Evolutionary conservation across 2,329 filamentous ascomycete species (phyloP), one percentile per base, ranked within the genome.

Genomic region (Fusarium nodosum): DNA sequence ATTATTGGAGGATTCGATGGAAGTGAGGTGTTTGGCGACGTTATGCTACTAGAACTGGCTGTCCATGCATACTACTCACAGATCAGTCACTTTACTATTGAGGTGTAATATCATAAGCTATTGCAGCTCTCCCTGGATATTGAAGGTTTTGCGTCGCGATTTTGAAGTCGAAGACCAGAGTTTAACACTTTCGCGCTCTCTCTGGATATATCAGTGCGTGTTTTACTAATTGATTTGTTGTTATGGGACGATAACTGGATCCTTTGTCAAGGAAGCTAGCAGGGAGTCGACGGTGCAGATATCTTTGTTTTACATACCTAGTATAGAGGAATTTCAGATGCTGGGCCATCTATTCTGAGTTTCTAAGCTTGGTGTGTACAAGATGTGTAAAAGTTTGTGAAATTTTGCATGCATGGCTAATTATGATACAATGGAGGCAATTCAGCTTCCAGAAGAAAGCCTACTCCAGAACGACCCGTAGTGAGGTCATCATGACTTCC

Each of bases 11-110:
- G 90, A 1, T 91, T 91, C 70, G 90, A 91, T 77, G 90, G 89
- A 54, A 84, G 81, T 61, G 87, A 90, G 76, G 89, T 91, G 26
- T 91, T 91, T 81, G 85, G 86, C 36, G 90, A 92, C 65, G 89
- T 90, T 20, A 88, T 86, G 82, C 83, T 91, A 8, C 79, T 92
- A 56, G 90, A 92, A 79, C 79, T 92, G 72, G 90, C 88, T 3
- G 88, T 91, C 13, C 89, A 91, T 77, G 87, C 89, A 38, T 92
- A 92, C 76, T 92, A 91, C 74, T 91, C 89, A 66, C 90, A 92
- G 78, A 92, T 92, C 75, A 91, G 88, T 76, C 89, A 91, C 77
- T 92, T 91, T 71, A 88, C 84, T 39, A 91, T 92, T 72, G 88
- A 91, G 74, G 88, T 91, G 62, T 90, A 64, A 75, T 46, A 34